Base-by-base conservation (phyloP, 352 stramenopile genomes). In the Globisporangium lucens region DNA sequence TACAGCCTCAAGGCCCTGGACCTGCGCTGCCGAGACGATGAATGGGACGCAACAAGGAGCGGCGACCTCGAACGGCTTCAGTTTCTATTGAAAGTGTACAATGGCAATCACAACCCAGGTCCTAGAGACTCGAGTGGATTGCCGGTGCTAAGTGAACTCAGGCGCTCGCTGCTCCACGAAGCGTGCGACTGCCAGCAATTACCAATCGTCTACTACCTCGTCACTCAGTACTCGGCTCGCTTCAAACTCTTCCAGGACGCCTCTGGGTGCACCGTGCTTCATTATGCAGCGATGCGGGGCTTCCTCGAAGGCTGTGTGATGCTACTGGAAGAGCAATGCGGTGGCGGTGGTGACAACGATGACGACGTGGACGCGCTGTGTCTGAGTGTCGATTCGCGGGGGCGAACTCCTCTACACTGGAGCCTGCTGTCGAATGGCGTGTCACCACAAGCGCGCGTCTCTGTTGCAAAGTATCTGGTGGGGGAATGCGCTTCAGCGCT, bases 351-450 rank as follows among this genome's bases (percentile, higher is more conserved):
- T 6, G 46, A 72, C 7, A 58, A 66, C 20, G 56, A 17, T 2
- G 78, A 87, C 17, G 30, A 59, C 17, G n/a, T 10, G 53, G 53
- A 60, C 0, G 53, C 71, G 0, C 30, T 89, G 3, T 64, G 72
- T 13, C 53, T 85, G 13, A 46, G 62, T n/a, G 66, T 72, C 51
- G 83, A 92, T 64, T 17, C 27, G 3, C 56, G 75, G 1, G 83
- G 82, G 17, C 75, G 80, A 56, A 90, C 83, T 20, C 69, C 78
- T 27, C 64, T 92, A 7, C 80, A 86, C 64, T 86, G 76, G 78
- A 71, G 78, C 43, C 58, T 85, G 33, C 38, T 83, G 61, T 35
- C 66, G 0, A 15, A 30, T 46, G 43, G 52, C 10, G 17, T 6
- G 10, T 53, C 4, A 6, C 41, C 51, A 12, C 0, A 30, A 30